Evolutionary conservation across 768 basidiomycete genomes (phyloP), one percentile per base, ranked within the genome.

Genomic region (Kwoniella mangroviensis): DNA sequence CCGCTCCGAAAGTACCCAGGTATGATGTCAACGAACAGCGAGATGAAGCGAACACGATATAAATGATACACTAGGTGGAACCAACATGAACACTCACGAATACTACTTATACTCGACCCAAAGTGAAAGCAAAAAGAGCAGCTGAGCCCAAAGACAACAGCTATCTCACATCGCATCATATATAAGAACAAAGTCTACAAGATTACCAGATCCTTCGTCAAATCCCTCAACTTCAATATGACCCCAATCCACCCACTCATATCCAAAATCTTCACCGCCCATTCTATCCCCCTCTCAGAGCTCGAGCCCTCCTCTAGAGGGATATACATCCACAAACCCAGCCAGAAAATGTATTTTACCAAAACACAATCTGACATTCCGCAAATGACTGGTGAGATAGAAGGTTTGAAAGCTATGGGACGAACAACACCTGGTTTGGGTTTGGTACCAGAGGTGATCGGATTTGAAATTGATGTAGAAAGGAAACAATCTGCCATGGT

Each of bases 401-500:
- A 55, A 43, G 73, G 73, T 19, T 45, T 74, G 19, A 15, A 59
- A 22, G 70, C 69, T 3, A 71, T 74, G 73, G 63, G 45, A n/a
- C 56, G 56, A 6, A 70, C 70, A 2, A n/a, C 67, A 1, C 12
- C 6, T 17, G 41, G 22, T n/a, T 49, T 43, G 2, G 51, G 66
- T 0, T 22, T 78, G 7, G 71, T 77, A 0, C 79, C 79, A 6
- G 49, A 49, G 15, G 22, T 77, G 22, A 19, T 69, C 5, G 74
- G 70, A 3, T 75, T 75, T 58, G 65, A 73, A 24, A 55, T 73
- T 5, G 61, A 57, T 45, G 49, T 63, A n/a, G 42, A 59, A 24
- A 45, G 42, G n/a, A 57, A 42, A 22, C 67, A 71, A 54, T 75
- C 68, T 40, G 76, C 60, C 17, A 78, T 79, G 77, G 69, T 81